Conservation (phyloP, 169 alveolate species). For the Amoebophrya sp. region DNA sequence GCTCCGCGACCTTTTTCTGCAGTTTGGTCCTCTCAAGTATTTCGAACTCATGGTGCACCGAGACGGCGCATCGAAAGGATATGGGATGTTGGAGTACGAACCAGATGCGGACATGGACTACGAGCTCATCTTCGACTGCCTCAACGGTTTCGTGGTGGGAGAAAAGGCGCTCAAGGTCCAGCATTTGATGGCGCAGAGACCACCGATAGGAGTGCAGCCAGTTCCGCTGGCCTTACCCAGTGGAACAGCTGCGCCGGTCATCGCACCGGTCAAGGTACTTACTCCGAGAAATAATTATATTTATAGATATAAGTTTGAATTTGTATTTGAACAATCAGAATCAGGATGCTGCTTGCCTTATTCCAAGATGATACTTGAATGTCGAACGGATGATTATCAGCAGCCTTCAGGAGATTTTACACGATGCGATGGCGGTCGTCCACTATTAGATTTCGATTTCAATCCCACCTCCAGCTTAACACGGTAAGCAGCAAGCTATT, state of each 20-base stretch:
- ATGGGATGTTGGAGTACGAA: neutral
- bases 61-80: neutral
- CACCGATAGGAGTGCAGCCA: neutral
- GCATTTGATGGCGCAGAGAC: constrained; percentile 2
- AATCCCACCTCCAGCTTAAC: neutral
- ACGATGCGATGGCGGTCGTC: neutral
- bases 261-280: no score
- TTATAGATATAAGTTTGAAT: no score
- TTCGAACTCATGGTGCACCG: neutral
- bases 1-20: neutral
- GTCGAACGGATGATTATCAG: neutral
- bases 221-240: neutral
- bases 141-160: neutral
- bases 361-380: no score
- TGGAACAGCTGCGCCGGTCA: neutral
- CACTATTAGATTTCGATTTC: neutral
- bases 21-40: neutral
- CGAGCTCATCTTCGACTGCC: neutral
- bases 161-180: neutral
- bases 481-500: neutral
- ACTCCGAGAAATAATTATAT: no score
- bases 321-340: neutral
- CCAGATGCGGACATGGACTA: neutral
- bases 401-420: neutral
- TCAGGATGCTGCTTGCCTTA: neutral